phyloP scores from a whole-genome alignment of 1,284 basidiomycete species.

The Testicularia cyperi region DNA sequence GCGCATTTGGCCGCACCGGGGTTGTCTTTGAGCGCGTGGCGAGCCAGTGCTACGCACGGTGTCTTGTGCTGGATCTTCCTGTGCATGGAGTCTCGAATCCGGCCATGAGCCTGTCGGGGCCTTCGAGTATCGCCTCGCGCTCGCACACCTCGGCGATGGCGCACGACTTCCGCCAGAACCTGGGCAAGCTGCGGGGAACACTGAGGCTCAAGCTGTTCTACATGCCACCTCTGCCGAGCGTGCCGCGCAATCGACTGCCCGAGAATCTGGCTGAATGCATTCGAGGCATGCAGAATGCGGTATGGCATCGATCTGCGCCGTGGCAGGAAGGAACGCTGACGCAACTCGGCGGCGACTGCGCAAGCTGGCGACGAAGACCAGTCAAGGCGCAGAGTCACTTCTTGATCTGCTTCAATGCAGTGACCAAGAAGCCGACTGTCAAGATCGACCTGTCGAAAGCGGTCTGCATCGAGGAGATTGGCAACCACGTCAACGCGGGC shows the following conservation, averaged over 20 bases:
- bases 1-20: slow-evolving; percentile 48
- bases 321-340: slow-evolving; percentile 79
- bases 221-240: slow-evolving; percentile 79
- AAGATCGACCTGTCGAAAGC: slow-evolving; percentile 89
- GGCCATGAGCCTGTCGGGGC: slow-evolving; percentile 26
- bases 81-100: slow-evolving; percentile 48
- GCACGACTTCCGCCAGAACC: slow-evolving; percentile 39
- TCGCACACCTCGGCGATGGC: slow-evolving; percentile 18
- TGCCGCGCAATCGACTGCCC: slow-evolving; percentile 76
- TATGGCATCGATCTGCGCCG: slow-evolving; percentile 88
- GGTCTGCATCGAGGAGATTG: slow-evolving; percentile 73
- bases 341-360: slow-evolving; percentile 90
- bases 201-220: slow-evolving; percentile 67
- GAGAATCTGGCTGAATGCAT: slow-evolving; percentile 89
- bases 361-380: slow-evolving; percentile 81
- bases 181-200: slow-evolving; percentile 46
- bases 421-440: slow-evolving; percentile 85
- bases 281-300: slow-evolving; percentile 80
- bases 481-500: slow-evolving; percentile 62
- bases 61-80: slow-evolving; percentile 49
- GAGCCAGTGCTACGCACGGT: slow-evolving; percentile 40
- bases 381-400: slow-evolving; percentile 83
- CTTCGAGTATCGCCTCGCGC: slow-evolving; percentile 34
- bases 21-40: slow-evolving; percentile 51
- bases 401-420: slow-evolving; percentile 87